phyloP scores from a whole-genome alignment of 2,329 filamentous ascomycete genomes.

The Claviceps sp. region DNA sequence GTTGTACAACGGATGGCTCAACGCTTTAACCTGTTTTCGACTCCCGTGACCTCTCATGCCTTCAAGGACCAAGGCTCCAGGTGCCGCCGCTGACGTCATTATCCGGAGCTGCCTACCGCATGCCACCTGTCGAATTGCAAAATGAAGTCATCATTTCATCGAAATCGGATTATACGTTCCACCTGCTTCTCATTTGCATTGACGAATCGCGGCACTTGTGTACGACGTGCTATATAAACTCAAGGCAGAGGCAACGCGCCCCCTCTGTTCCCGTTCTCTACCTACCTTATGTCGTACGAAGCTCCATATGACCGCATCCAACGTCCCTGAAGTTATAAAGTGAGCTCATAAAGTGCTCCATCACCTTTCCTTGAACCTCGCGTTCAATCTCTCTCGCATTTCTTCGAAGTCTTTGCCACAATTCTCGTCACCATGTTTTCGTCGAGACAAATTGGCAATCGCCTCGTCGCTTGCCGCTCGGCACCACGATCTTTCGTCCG shows the following conservation, averaged over 20 bases:
- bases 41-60: too few relatives aligned
- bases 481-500: constrained; percentile 13
- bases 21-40: too few relatives aligned
- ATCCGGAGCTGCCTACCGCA: neutral
- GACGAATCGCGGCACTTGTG: neutral
- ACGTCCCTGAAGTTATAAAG: neutral
- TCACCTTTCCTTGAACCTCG: neutral
- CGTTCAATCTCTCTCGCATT: neutral
- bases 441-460: constrained; percentile 17
- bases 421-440: constrained; percentile 15
- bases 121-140: neutral
- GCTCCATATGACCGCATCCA: neutral
- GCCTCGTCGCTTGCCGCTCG: constrained; percentile 10
- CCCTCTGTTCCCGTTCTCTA: too few relatives aligned
- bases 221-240: neutral
- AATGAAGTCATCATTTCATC: constrained; percentile 4
- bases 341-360: neutral
- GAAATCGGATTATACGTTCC: neutral
- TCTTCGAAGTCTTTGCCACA: neutral
- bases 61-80: neutral
- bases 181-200: neutral
- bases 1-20: too few relatives aligned
- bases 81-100: constrained; percentile 5
- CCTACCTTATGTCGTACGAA: neutral
- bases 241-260: too few relatives aligned